These are phyloP conservation scores for Castanea mollissima DNA, from an alignment of 306 rosid species.

Conservation along the genomic window DNA sequence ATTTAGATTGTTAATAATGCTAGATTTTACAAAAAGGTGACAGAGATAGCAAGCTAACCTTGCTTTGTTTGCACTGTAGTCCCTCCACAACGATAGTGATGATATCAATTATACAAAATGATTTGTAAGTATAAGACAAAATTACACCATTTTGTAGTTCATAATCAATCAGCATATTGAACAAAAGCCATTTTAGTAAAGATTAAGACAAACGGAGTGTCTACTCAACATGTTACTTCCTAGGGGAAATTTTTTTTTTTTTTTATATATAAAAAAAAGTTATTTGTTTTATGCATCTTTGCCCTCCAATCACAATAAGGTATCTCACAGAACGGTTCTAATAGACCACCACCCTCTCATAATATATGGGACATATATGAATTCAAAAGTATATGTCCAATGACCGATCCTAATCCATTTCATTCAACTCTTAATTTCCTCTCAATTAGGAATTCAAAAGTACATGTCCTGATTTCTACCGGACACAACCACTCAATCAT, in stretches of 20 bases:
- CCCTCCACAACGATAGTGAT: slow-evolving; percentile 15
- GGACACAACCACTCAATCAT: too few relatives aligned
- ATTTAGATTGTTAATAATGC: not conserved
- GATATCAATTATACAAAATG: not conserved
- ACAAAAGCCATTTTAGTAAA: too few relatives aligned
- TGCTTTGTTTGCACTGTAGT: slow-evolving; percentile 9
- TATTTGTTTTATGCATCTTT: not conserved
- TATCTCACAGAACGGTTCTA: too few relatives aligned
- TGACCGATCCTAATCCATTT: too few relatives aligned
- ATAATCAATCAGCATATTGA: not conserved
- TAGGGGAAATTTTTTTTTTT: too few relatives aligned
- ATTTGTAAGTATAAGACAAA: not conserved
- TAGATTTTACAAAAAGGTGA: not conserved
- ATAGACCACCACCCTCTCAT: too few relatives aligned
- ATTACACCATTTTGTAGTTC: not conserved
- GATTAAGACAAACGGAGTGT: not conserved
- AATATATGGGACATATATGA: too few relatives aligned
- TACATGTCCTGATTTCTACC: not conserved
- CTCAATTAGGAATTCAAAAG: not conserved
- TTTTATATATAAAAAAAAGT: not conserved
- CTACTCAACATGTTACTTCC: not conserved
- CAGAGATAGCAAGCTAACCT: slow-evolving; percentile 4
- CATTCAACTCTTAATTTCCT: not conserved
- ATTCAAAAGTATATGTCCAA: too few relatives aligned
- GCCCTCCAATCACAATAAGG: not conserved